Evolutionary conservation across 75 land plant species (phyloP), one percentile per base, ranked within the genome.

Genomic region (Pinus taeda): DNA sequence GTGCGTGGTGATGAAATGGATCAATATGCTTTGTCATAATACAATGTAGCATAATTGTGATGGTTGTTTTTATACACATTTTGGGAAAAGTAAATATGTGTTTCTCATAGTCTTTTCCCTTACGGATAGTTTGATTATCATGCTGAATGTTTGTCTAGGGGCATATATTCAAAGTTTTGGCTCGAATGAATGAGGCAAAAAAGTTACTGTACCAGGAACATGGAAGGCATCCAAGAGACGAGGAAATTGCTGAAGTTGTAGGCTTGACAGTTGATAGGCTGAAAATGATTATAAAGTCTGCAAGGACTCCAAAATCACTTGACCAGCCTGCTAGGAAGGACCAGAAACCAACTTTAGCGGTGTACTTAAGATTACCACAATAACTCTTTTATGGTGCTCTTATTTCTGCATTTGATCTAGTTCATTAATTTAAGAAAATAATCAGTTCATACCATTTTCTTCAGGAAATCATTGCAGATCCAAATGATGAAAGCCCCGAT

Each of bases 391-490:
- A 22, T 26, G 7, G 4, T 18, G 17, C 7, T 53, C 24, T 6
- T 22, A 14, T 22, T 26, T 22, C 13, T 26, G 33, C 24, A 73
- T 45, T 73, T 73, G 7, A 49, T 29, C 29, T 33, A 26, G 14
- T 9, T 53, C 39, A 26, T 39, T 21, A 2, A 22, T 73, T 45
- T 21, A 21, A 62, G 4, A 62, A 6, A 62, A 9, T n/a, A 21
- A 24, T 24, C 24, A 62, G 21, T n/a, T 21, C 26, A 62, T 24
- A 49, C 11, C 0, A 49, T 49, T 49, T 49, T 49, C 55, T 30
- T 66, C 94, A 95, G 98, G 98, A 95, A 56, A 76, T 93, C 5
- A 79, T 90, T 37, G 88, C 96, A 49, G 98, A 95, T 57, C 75
- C 74, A 4, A 75, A 65, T 55, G 29, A 83, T 60, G 94, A 91